Evolutionary conservation across 805 yeast genomes (phyloP).

Genomic region (Candida corydali): DNA sequence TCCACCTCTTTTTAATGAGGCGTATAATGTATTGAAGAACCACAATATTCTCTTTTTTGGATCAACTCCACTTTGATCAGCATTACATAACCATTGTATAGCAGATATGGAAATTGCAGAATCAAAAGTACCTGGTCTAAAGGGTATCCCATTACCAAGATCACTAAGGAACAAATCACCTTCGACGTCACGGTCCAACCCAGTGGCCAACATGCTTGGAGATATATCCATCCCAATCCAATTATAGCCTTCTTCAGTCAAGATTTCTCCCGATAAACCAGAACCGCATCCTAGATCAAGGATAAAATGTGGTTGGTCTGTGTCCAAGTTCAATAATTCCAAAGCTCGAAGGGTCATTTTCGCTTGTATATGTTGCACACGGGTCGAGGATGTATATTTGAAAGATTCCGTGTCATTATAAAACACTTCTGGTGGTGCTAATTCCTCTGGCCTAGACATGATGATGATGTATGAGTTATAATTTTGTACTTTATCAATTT

Average conservation of each 20-base stretch:
- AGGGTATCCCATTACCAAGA: slow-evolving; percentile 92
- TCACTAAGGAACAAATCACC: slow-evolving; percentile 92
- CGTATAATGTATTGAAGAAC: slow-evolving; percentile 85
- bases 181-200: slow-evolving; percentile 84
- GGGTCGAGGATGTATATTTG: slow-evolving; percentile 88
- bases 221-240: slow-evolving; percentile 98
- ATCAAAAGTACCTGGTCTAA: slow-evolving; percentile 93
- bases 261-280: slow-evolving; percentile 90
- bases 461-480: too few relatives aligned
- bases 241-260: slow-evolving; percentile 87
- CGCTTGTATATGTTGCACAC: slow-evolving; percentile 98
- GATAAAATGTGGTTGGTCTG: slow-evolving; percentile 57
- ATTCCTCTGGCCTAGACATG: slow-evolving; percentile 95
- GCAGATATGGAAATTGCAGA: slow-evolving; percentile 95
- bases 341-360: slow-evolving; percentile 94
- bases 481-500: neutral
- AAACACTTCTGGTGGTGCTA: slow-evolving; percentile 95
- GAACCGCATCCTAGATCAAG: slow-evolving; percentile 97
- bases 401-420: slow-evolving; percentile 86
- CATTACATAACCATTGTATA: slow-evolving; percentile 97
- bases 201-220: slow-evolving; percentile 93
- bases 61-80: slow-evolving; percentile 76
- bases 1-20: slow-evolving; percentile 87
- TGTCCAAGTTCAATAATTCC: slow-evolving; percentile 73
- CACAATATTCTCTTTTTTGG: slow-evolving; percentile 77